Percentiles rank a stretch among this genome's conserved stretches.
Evolutionary conservation across 2,329 filamentous ascomycete species (phyloP).

Genomic region (Monosporascus sp.): DNA sequence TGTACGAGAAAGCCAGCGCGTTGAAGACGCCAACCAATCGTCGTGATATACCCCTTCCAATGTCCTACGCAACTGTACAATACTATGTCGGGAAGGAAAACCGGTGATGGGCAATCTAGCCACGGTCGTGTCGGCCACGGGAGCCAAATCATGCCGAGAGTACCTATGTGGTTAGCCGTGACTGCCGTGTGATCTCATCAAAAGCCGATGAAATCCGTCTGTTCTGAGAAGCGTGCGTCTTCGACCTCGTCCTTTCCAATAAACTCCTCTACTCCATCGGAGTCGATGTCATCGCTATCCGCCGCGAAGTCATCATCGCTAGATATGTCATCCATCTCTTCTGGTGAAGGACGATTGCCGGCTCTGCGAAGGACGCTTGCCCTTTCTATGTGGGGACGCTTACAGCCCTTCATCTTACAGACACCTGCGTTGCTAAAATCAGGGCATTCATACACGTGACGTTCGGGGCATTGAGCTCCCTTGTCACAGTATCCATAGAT

Average conservation of each 20-base stretch:
- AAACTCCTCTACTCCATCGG: conserved; percentile 66
- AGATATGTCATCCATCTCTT: conserved; percentile 63
- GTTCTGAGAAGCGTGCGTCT: conserved; percentile 50
- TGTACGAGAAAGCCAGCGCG: neutral
- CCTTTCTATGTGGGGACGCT: conserved; percentile 80
- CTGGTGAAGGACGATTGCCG: conserved; percentile 40
- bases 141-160: conserved; percentile 4
- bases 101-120: neutral
- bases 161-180: conserved; percentile 17
- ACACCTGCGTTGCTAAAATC: conserved; percentile 87
- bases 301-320: conserved; percentile 66
- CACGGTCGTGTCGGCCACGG: conserved; percentile 5
- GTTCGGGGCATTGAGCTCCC: conserved; percentile 69
- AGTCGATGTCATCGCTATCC: conserved; percentile 74
- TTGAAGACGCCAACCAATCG: conserved; percentile 1
- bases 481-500: conserved; percentile 83
- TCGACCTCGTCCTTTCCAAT: conserved; percentile 49
- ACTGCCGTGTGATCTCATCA: conserved; percentile 24
- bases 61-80: neutral
- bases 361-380: conserved; percentile 72
- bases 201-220: conserved; percentile 55
- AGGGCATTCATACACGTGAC: conserved; percentile 90
- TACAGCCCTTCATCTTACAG: conserved; percentile 78
- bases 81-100: neutral
- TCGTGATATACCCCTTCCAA: neutral